Percentiles rank a stretch among this genome's conserved stretches.
phyloP scores from a whole-genome alignment of 129 eudicot genomes.

The Calendula officinalis region DNA sequence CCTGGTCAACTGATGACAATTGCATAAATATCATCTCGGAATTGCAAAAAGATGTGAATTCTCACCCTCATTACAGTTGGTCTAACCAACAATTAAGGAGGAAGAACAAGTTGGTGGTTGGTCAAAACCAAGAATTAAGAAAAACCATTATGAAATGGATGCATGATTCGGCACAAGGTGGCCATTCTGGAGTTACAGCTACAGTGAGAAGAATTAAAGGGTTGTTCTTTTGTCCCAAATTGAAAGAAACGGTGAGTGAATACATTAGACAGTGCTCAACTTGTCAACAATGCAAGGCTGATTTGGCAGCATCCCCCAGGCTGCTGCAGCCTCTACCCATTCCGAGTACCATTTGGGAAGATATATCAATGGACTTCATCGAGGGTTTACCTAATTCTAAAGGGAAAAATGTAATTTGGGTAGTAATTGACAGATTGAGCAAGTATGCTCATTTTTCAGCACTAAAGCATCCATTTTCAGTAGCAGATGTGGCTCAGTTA shows the following conservation, averaged over 20 bases:
- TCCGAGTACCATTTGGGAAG: background rate
- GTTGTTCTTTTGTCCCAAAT: background rate
- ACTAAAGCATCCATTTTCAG: too few relatives aligned
- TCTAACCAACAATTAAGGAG: background rate
- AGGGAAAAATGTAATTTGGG: too few relatives aligned
- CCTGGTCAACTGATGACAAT: background rate
- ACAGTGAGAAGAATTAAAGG: background rate
- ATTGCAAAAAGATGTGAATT: background rate
- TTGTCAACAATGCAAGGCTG: background rate
- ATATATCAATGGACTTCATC: background rate
- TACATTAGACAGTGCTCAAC: background rate
- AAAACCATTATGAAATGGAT: background rate
- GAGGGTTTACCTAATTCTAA: background rate
- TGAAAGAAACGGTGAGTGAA: background rate
- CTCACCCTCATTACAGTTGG: background rate
- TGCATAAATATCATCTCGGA: background rate
- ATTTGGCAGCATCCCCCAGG: background rate
- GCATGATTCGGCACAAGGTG: background rate
- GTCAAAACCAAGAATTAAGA: background rate
- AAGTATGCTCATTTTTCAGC: too few relatives aligned
- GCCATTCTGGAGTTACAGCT: background rate
- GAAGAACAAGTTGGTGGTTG: background rate
- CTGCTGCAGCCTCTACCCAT: background rate
- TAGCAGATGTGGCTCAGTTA: too few relatives aligned
- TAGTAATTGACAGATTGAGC: too few relatives aligned